Percentiles rank a stretch among this genome's conserved stretches.
Evolutionary conservation across 176 grass and related monocot genomes (phyloP).

Genomic region (Carex pumila): DNA sequence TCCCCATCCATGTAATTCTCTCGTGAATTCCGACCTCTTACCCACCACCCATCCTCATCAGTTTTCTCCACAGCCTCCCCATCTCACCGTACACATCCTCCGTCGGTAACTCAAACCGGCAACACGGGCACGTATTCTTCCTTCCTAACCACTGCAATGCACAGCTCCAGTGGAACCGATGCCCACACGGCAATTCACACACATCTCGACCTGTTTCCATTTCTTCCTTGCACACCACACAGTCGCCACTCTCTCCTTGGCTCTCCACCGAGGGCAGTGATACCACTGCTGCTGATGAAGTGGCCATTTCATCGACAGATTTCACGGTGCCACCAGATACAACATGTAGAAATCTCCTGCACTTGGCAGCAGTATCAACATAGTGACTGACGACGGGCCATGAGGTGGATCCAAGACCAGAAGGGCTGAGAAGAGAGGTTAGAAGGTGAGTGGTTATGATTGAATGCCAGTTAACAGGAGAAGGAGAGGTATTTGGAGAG

Average conservation of each 20-base stretch:
- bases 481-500: constrained; percentile 8
- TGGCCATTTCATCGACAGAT: constrained; percentile 14
- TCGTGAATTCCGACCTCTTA: background rate
- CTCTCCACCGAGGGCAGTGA: constrained; percentile 23
- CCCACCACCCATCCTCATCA: constrained; percentile 43
- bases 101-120: constrained; percentile 69
- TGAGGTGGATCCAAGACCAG: constrained; percentile 52
- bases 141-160: constrained; percentile 56
- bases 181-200: constrained; percentile 66
- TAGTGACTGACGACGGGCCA: constrained; percentile 50
- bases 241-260: constrained; percentile 35
- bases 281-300: constrained; percentile 39
- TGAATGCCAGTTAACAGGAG: constrained; percentile 51
- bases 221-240: constrained; percentile 79
- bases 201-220: constrained; percentile 34
- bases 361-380: constrained; percentile 66
- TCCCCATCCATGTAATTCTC: constrained; percentile 5
- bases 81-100: constrained; percentile 54
- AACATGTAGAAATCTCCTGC: constrained; percentile 61
- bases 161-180: constrained; percentile 83
- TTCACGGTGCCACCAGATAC: constrained; percentile 14
- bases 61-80: constrained; percentile 55
- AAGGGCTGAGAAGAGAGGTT: constrained; percentile 34
- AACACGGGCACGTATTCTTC: constrained; percentile 89
- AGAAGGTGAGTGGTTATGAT: constrained; percentile 42